Base-by-base conservation (phyloP, 2,329 filamentous ascomycete genomes). In the Colletotrichum sp. region DNA sequence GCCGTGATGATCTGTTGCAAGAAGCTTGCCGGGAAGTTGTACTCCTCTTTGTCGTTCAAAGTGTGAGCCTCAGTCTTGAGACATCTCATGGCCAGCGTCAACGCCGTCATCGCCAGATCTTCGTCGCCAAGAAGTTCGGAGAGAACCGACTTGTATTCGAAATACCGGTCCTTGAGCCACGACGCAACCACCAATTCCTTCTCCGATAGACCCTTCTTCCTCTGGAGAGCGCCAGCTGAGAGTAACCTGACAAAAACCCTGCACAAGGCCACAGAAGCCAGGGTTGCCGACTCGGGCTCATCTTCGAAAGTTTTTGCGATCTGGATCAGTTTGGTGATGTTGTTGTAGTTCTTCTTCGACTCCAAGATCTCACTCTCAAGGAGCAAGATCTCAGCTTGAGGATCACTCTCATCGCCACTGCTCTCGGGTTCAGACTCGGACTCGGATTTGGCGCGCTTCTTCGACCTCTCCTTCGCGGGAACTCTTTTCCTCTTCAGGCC, bases 271-370 rank as follows among this genome's bases (percentile, higher is more conserved):
- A 98, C 93, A 0, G 93, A 92, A 0, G 96, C 94, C 39, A 95
- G 86, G 63, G 95, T 87, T 13, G 91, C 89, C 6, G 91, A 88
- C 59, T 93, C 90, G 3, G 87, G 84, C 21, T 90, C 87, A 24
- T 87, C 83, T 4, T 89, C 84, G 66, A 81, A 83, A 83, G 49
- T 92, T 85, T 80, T 92, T 60, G 85, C 84, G 18, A 80, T 90
- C 57, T 89, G 89, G 62, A 98, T 88, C 49, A 99, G 86, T 13
- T 90, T 91, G 9, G 92, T 90, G 81, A 99, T 96, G 82, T 98
- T 95, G 88, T 98, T 98, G 89, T 98, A 98, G 85, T 98, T 92
- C 84, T 96, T 95, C 81, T 93, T 94, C 66, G 96, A 98, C 84
- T 97, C 93, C 77, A 96, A 86, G 71, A 99, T 96, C 73, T 95